Evolutionary conservation across 306 rosid genomes (phyloP).

Genomic region (Fagus crenata): DNA sequence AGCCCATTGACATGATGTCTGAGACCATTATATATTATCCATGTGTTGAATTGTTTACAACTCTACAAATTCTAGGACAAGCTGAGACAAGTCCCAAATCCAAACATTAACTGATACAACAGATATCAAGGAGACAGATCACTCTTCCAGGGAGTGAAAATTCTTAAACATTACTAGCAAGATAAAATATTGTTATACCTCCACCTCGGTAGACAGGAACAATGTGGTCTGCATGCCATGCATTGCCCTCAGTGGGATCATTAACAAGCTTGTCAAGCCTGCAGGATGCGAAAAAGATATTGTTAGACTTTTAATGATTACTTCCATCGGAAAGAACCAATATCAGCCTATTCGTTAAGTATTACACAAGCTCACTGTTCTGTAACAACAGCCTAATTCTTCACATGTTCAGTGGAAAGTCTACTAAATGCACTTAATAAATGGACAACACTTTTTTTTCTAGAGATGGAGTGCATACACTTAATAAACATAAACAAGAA

Average conservation of each 20-base stretch:
- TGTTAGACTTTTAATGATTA: constrained; percentile 25
- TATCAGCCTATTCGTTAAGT: neutral
- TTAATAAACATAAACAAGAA: neutral
- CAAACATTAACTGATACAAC: constrained; percentile 8
- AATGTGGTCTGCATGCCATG: constrained; percentile 97
- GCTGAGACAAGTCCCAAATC: neutral
- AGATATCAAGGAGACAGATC: constrained; percentile 4
- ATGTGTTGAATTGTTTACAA: neutral
- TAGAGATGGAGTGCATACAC: neutral
- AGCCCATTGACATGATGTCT: neutral
- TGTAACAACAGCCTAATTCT: neutral
- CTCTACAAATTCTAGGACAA: neutral
- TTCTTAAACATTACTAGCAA: constrained; percentile 5
- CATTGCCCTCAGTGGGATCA: constrained; percentile 85
- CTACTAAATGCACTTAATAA: neutral
- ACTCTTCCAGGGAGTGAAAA: constrained; percentile 12
- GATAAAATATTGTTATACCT: constrained; percentile 50
- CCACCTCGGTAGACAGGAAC: constrained; percentile 94
- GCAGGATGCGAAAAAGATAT: constrained; percentile 31
- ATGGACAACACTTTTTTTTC: neutral
- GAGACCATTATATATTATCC: neutral
- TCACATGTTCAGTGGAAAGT: neutral
- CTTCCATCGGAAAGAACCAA: neutral
- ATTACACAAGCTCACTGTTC: neutral
- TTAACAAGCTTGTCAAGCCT: constrained; percentile 80